Base-by-base conservation (phyloP, 257 asterid genomes). In the Echites panduratus region DNA sequence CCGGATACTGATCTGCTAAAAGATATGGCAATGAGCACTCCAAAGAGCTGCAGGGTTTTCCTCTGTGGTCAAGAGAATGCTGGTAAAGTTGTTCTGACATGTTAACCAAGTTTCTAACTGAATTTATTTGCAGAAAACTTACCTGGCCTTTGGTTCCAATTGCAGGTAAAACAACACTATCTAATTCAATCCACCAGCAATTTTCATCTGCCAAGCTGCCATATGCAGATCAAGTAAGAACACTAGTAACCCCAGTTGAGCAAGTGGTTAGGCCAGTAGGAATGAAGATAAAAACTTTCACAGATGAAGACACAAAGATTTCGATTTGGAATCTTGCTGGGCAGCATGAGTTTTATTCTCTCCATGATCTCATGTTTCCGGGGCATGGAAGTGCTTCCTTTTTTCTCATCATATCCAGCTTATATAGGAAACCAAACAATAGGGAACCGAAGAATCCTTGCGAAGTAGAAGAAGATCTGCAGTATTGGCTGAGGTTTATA, bases 321-420 rank as follows among this genome's bases (percentile, higher is more conserved):
- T 89, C 97, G 0, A 74, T 87, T 48, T 92, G 98, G 98, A 90
- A 92, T 67, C 93, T 92, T 61, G 86, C 89, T 0, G 93, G 95
- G 40, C 93, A 90, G 84, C 92, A 86, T 17, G 95, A 89, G 79
- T 73, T 75, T 47, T 90, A 76, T 68, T 80, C 93, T 1, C 82
- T 87, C 57, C 97, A 90, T 27, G 93, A 92, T 78, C 87, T 89
- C 74, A 86, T 90, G 93, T 90, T 90, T 70, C 96, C 98, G 0
- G 98, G 97, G 50, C 87, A 85, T 52, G 92, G 96, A 48, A 79
- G 95, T n/a, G 90, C 96, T 52, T 86, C 95, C 5, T 56, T 79
- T 63, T 92, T 90, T 79, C 79, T 90, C 38, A 77, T 92, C 72
- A 40, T 86, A 68, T 77, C 84, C 74, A 88, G 96, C 85, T 79